Conservation (phyloP, 1,284 basidiomycete genomes). For the Termitomyces sp. region DNA sequence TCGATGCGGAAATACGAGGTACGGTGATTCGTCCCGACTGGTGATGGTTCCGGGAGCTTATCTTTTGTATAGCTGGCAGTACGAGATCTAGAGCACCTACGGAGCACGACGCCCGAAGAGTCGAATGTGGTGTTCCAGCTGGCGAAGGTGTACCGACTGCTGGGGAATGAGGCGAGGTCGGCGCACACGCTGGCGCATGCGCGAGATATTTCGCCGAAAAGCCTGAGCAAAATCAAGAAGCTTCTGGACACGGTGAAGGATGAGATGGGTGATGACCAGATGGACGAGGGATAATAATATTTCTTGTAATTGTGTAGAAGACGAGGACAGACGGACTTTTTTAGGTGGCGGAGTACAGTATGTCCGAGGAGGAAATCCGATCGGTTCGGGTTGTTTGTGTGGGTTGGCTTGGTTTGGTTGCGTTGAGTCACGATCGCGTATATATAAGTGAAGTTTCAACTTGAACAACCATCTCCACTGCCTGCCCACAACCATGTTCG, state of each 20-base stretch:
- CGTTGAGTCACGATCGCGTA: conserved; percentile 21
- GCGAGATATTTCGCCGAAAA: conserved; percentile 80
- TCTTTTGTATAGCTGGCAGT: conserved; percentile 60
- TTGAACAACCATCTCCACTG: neutral
- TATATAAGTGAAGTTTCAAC: conserved; percentile 26
- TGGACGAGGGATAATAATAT: conserved; percentile 62
- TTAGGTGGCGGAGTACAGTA: conserved; percentile 2
- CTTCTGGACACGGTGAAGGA: conserved; percentile 67
- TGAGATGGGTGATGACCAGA: conserved; percentile 59
- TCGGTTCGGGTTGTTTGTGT: conserved; percentile 9
- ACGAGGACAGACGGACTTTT: neutral
- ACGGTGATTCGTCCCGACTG: conserved; percentile 27
- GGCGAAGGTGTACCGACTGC: conserved; percentile 82
- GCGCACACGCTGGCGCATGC: conserved; percentile 82
- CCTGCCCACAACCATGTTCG: conserved; percentile 36
- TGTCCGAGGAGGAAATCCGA: conserved; percentile 2
- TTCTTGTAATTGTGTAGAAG: conserved; percentile 27
- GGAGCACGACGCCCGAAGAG: conserved; percentile 83
- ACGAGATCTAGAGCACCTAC: conserved; percentile 72
- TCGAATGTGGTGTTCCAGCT: conserved; percentile 93
- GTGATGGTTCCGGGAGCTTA: conserved; percentile 7
- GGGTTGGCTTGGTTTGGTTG: conserved; percentile 16
- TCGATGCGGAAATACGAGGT: conserved; percentile 78
- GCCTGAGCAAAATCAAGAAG: conserved; percentile 70
- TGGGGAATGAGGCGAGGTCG: conserved; percentile 74